Evolutionary conservation across 208 protist species (phyloP).

Genomic region (Trypanosoma vivax): DNA sequence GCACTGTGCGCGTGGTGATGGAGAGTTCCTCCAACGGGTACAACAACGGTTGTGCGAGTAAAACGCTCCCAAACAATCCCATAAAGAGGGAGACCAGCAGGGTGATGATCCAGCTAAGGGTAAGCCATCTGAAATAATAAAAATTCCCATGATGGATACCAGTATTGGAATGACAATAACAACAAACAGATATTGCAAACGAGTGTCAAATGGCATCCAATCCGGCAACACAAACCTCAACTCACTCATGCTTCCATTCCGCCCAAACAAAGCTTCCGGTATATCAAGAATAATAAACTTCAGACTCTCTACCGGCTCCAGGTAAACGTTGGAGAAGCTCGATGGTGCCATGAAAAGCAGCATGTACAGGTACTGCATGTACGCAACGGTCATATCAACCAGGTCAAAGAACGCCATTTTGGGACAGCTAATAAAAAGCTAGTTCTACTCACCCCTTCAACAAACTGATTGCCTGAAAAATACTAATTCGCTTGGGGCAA

Average conservation of each 20-base stretch:
- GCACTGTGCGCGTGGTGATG: constrained; percentile 6
- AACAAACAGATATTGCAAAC: constrained; percentile 46
- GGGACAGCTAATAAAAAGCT: neutral
- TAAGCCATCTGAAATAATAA: constrained; percentile 37
- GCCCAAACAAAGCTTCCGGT: constrained; percentile 8
- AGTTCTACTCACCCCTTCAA: too few species aligned
- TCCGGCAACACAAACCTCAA: constrained; percentile 29
- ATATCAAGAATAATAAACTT: constrained; percentile 30
- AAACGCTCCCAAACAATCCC: constrained; percentile 44
- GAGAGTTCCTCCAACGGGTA: constrained; percentile 14
- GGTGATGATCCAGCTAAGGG: constrained; percentile 33
- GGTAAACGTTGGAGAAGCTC: constrained; percentile 40
- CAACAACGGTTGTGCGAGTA: constrained; percentile 18
- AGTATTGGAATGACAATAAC: constrained; percentile 35
- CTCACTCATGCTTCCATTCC: constrained; percentile 31
- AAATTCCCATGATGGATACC: constrained; percentile 37
- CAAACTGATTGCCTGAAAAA: too few species aligned
- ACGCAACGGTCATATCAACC: constrained; percentile 57
- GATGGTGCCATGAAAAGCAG: constrained; percentile 40
- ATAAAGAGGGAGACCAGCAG: constrained; percentile 40
- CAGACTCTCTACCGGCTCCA: constrained; percentile 22
- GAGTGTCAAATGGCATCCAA: constrained; percentile 60
- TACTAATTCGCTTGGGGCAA: too few species aligned
- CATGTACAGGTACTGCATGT: constrained; percentile 66
- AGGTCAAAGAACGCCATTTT: constrained; percentile 55